Base-by-base conservation (phyloP, 768 basidiomycete genomes). In the Psilocybe azurescens region DNA sequence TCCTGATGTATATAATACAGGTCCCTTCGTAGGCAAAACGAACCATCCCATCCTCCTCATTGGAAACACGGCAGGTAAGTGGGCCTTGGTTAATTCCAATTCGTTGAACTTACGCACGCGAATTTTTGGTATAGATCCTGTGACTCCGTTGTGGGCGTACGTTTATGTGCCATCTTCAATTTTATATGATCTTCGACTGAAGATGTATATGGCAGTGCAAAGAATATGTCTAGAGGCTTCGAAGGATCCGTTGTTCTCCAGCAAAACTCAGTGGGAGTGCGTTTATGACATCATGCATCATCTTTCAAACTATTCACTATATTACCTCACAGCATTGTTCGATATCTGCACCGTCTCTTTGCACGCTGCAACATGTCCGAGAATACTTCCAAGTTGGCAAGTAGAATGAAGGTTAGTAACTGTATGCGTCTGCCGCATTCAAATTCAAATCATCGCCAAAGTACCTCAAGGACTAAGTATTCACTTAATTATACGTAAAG, bases 191-290 rank as follows among this genome's bases (percentile, higher is more conserved):
- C 55, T 1, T 28, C 10, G 2, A 44, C 16, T 53, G 7, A 24
- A 24, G 8, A 29, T 14, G 8, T 29, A 9, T n/a, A 44, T 44
- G 13, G 14, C 64, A 82, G 81, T 11, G 80, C 80, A 2, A 75
- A 75, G 63, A 77, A 78, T 46, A 79, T 74, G 63, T 75, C 77
- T 0, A 60, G 67, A 53, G 73, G 73, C 5, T 81, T 81, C 65
- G 61, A 69, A 2, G 69, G 67, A 18, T 77, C 79, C 2, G 75
- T 78, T 11, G 77, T 82, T 13, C 67, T 82, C n/a, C 79, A 77
- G 6, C 79, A 81, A 59, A 77, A 80, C 28, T 78, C 78, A 9
- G 65, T 75, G 11, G 79, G 81, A 5, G 79, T 82, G 67, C 29
- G 75, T 67, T 18, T 33, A 24, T 24, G 33, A 36, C 44, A 11